A percentile compares a stretch with the other conserved stretches of the same genome.
These are phyloP conservation scores for Penicillium hordei DNA, from an alignment of 2,329 filamentous ascomycete genomes.

Conservation along the genomic window DNA sequence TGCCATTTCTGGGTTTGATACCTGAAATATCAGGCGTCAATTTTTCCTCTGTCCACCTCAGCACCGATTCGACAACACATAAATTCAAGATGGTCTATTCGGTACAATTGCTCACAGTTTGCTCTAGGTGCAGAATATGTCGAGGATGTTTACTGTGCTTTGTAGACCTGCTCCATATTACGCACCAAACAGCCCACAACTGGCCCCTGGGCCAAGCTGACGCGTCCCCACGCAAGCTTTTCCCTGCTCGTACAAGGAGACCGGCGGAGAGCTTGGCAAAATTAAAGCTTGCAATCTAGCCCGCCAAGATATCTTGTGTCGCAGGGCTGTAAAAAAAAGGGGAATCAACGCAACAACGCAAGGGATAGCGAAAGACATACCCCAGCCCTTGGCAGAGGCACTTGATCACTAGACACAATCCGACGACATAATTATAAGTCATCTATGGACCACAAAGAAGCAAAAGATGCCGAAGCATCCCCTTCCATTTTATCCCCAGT, in stretches of 20 bases:
- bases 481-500: not conserved
- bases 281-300: not conserved
- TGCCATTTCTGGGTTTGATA: not conserved
- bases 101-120: no score
- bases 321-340: not conserved
- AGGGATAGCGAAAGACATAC: not conserved
- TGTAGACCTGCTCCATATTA: not conserved
- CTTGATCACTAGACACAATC: not conserved
- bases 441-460: conserved; percentile 10
- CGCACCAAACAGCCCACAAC: not conserved
- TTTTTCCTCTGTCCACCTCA: not conserved
- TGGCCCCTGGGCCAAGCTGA: not conserved
- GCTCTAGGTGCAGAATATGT: not conserved
- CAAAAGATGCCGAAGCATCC: conserved; percentile 10
- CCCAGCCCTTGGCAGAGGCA: no score
- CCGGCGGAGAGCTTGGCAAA: conserved; percentile 4
- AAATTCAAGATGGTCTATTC: not conserved
- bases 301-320: conserved; percentile 2
- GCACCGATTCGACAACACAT: not conserved
- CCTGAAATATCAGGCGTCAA: not conserved
- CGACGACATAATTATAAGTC: not conserved
- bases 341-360: not conserved
- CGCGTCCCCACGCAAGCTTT: conserved; percentile 2
- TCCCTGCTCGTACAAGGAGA: not conserved
- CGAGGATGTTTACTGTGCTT: not conserved